Base-by-base conservation (phyloP, 257 asterid genomes). In the Nicotiana attenuata region DNA sequence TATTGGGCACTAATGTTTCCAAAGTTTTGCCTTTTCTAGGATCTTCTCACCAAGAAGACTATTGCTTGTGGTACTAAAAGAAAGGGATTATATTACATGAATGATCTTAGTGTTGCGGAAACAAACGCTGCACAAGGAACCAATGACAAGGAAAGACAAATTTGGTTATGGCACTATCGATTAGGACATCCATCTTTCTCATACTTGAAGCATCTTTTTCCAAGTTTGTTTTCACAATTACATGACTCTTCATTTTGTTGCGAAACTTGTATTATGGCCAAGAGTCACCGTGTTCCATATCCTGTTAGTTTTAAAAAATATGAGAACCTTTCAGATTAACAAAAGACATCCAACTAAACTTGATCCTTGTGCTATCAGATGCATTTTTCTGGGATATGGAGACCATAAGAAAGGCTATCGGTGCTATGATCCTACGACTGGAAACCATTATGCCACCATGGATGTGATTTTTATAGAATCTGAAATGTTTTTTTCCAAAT, bases 1-100 rank as follows among this genome's bases (percentile, higher is more conserved):
- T 77, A 35, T 53, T 1, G 15, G 5, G 79, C 19, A 9, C 9
- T 65, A 4, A 77, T 77, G 3, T 77, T 50, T 56, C 50, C 26
- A 3, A 35, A 2, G 0, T 83, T 83, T 9, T 83, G 52, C 15
- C 7, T 83, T 1, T 6, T 83, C 5, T 29, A 66, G 50, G 71
- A 82, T 77, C n/a, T 77, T 63, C 61, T 29, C 20, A 77, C 67
- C 7, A 76, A 77, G 71, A 29, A 82, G 82, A 82, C 65, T 3
- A 77, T 82, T 77, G 79, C 38, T 2, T 53, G 47, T 64, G 82
- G 78, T 83, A 65, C 78, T 64, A 35, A 33, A 24, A 31, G 52
- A 4, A 31, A 24, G n/a, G 68, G 81, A 8, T 2, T 83, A 13
- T 78, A 83, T 15, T 83, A 78, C 38, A 16, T 67, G 66, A 45